Base-by-base conservation (phyloP, 768 basidiomycete genomes). In the Xanthoconium stramineum region DNA sequence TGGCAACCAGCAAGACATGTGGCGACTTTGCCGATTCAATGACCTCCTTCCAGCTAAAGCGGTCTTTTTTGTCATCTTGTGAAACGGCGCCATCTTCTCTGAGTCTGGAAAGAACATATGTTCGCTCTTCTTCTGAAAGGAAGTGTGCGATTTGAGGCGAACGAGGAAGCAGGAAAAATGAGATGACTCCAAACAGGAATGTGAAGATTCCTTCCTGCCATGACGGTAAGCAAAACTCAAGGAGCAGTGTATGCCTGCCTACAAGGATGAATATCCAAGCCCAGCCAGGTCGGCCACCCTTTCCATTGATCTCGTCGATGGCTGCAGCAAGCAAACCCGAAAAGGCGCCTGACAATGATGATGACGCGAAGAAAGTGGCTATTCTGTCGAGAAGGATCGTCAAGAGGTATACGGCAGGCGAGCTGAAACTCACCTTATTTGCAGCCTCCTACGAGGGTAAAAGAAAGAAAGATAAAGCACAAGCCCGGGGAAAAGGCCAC, bases 241-340 rank as follows among this genome's bases (percentile, higher is more conserved):
- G 29, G 40, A 10, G 2, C 1, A 17, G 39, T 44, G 3, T 7
- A 5, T 4, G 8, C 44, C 5, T 2, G 56, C 68, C 2, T 65
- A 81, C 80, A 17, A 82, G 40, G 38, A 83, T 80, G 59, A 83
- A 82, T 59, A 83, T 77, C 84, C 82, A 85, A 35, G 79, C 73
- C 86, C 85, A 88, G 0, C 82, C 85, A 2, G 79, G 73, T 51
- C 71, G 76, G 6, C 82, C 80, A 3, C 71, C 71, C 9, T 76
- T 68, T 13, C 81, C 81, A 44, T 83, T 67, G 75, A 89, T 82
- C 14, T 82, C 68, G n/a, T 75, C 63, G 48, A 89, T 84, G 1
- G 76, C 83, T 33, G 82, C 74, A 1, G 85, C 85, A 2, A 89
- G 75, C 8, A 88, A 69, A 42, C 87, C 86, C 6, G 84, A 85